phyloP scores from a whole-genome alignment of 192 early-diverging fungal species.

The Backusella australiensis region DNA sequence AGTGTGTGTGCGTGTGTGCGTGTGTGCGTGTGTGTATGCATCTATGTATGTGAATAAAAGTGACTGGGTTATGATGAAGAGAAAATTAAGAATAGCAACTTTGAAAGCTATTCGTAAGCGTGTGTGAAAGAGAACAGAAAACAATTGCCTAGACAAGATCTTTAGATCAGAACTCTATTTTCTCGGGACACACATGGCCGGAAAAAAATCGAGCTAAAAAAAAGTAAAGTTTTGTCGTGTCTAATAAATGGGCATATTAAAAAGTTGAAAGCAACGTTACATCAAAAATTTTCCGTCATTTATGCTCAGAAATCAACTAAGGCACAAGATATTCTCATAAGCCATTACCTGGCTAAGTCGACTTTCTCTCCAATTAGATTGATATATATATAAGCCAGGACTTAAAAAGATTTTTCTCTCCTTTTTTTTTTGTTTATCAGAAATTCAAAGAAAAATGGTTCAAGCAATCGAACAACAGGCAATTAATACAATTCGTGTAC shows the following conservation, averaged over 20 bases:
- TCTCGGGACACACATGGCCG: not conserved
- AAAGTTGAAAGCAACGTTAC: not conserved
- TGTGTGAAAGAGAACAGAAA: not conserved
- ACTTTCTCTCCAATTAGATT: not conserved
- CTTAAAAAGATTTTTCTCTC: not conserved
- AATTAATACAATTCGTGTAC: constrained; percentile 88
- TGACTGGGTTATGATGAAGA: too few relatives aligned
- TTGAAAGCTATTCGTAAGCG: not conserved
- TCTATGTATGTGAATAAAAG: too few relatives aligned
- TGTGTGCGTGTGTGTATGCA: too few relatives aligned
- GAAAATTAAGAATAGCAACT: not conserved
- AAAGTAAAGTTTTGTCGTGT: not conserved
- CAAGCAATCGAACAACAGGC: constrained; percentile 4
- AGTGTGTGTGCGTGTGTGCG: too few relatives aligned
- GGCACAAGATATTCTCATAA: not conserved
- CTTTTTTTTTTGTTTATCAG: not conserved
- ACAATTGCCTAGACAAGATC: not conserved
- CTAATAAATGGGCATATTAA: not conserved
- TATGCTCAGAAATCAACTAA: not conserved
- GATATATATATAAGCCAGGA: not conserved
- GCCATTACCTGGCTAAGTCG: not conserved
- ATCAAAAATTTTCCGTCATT: not conserved
- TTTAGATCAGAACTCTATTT: not conserved
- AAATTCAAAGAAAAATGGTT: not conserved
- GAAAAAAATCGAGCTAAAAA: not conserved